Percentiles rank a stretch among this genome's conserved stretches.
phyloP scores from a whole-genome alignment of 1,139 yeast genomes.

The Geotrichum europaeum region DNA sequence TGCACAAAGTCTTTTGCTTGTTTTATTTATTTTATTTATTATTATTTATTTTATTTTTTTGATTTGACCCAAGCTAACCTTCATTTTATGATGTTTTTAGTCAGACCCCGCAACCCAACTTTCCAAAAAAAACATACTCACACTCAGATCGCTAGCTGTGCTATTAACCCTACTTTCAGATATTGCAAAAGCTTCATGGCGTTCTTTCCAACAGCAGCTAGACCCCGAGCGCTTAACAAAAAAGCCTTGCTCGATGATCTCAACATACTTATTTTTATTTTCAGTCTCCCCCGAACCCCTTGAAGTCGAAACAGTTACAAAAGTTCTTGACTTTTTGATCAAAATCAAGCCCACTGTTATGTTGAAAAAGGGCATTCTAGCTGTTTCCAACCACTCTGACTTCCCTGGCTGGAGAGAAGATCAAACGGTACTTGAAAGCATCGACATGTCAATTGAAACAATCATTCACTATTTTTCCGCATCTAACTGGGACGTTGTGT shows the following conservation, averaged over 20 bases:
- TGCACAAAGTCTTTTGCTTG: background rate
- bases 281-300: slow-evolving; percentile 12
- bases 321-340: slow-evolving; percentile 18
- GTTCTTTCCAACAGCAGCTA: slow-evolving; percentile 3
- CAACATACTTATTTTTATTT: slow-evolving; percentile 10
- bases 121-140: slow-evolving; percentile 6
- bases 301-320: slow-evolving; percentile 15
- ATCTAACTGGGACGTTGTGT: slow-evolving; percentile 46
- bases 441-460: slow-evolving; percentile 44
- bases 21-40: background rate
- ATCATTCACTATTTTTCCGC: slow-evolving; percentile 49
- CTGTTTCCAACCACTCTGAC: slow-evolving; percentile 3
- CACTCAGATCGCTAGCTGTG: slow-evolving; percentile 12
- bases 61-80: background rate
- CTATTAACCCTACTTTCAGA: slow-evolving; percentile 11
- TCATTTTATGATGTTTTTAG: background rate
- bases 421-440: slow-evolving; percentile 32
- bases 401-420: slow-evolving; percentile 8
- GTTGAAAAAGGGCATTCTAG: slow-evolving; percentile 10
- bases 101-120: slow-evolving; percentile 8
- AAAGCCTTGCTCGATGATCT: background rate
- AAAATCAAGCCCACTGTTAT: slow-evolving; percentile 16
- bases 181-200: slow-evolving; percentile 13
- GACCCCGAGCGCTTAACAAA: slow-evolving; percentile 7
- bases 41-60: background rate